Evolutionary conservation across 1,284 basidiomycete species (phyloP).

Genomic region (Cutaneotrichosporon spelunceum): DNA sequence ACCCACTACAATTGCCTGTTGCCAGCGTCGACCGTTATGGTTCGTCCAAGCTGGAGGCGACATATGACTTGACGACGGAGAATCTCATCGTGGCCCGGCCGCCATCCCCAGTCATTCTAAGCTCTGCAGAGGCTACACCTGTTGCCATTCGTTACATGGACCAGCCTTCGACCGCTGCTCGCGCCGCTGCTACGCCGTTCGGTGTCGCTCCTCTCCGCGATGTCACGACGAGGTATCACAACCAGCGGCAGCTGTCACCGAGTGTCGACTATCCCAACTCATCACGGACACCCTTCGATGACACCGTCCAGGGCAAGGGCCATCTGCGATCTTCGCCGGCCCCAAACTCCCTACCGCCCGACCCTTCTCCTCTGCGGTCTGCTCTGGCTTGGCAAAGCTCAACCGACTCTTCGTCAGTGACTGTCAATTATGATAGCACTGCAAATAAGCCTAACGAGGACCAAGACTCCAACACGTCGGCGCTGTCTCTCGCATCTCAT

Average conservation of each 20-base stretch:
- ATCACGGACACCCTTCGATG: slow-evolving; percentile 38
- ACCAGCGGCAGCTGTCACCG: slow-evolving; percentile 25
- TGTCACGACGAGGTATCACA: slow-evolving; percentile 29
- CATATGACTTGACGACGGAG: not conserved
- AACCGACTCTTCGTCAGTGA: not conserved
- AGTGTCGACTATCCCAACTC: slow-evolving; percentile 23
- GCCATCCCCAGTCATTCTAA: not conserved
- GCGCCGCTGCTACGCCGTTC: slow-evolving; percentile 22
- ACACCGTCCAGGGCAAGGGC: slow-evolving; percentile 39
- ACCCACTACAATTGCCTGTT: not conserved
- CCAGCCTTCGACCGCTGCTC: slow-evolving; percentile 18
- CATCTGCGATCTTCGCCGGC: slow-evolving; percentile 43
- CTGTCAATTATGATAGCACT: not conserved
- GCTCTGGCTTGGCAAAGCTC: not conserved
- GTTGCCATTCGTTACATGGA: slow-evolving; percentile 23
- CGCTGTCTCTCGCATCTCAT: slow-evolving; percentile 46
- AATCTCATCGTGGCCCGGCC: not conserved
- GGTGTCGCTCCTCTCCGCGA: slow-evolving; percentile 27
- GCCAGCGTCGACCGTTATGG: not conserved
- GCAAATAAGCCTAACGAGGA: not conserved
- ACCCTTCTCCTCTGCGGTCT: not conserved
- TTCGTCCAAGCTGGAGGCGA: not conserved
- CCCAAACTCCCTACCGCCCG: slow-evolving; percentile 28
- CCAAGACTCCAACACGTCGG: slow-evolving; percentile 45
- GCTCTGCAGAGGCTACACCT: slow-evolving; percentile 10